Conservation (phyloP, 176 grass and related monocot genomes). For the Avena insularis region DNA sequence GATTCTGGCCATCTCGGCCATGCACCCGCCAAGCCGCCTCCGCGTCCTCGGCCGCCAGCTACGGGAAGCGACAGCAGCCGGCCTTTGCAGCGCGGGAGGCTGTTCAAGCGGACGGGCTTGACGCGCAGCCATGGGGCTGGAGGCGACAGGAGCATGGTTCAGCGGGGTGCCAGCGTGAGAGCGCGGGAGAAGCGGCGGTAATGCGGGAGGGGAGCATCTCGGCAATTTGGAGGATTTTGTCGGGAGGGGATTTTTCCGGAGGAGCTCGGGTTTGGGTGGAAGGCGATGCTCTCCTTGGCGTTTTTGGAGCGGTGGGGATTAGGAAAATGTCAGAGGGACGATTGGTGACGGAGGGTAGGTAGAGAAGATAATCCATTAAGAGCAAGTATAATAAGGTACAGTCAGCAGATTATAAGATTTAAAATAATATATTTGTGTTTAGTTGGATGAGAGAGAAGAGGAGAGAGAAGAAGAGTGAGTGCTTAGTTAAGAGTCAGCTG, state of each 20-base stretch:
- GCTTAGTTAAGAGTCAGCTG: too few species aligned
- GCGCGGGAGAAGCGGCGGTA: conserved; percentile 12
- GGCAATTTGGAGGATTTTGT: not conserved
- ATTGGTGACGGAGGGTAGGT: not conserved
- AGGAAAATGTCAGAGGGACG: not conserved
- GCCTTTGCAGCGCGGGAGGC: not conserved
- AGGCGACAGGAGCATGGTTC: conserved; percentile 40
- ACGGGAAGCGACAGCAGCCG: conserved; percentile 30
- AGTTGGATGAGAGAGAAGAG: too few species aligned
- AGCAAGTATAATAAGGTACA: too few species aligned
- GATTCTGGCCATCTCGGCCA: conserved; percentile 47
- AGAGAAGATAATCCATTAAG: not conserved
- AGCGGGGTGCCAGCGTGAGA: not conserved
- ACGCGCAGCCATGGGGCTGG: not conserved
- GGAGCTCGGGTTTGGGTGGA: conserved; percentile 19
- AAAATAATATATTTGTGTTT: too few species aligned
- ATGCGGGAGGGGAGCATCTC: conserved; percentile 36
- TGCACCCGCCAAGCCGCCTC: conserved; percentile 27
- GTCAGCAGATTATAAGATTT: too few species aligned
- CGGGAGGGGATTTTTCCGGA: not conserved
- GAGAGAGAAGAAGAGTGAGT: too few species aligned
- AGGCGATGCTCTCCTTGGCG: not conserved
- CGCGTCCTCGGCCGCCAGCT: conserved; percentile 17
- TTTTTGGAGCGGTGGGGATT: not conserved
- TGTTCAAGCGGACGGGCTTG: conserved; percentile 10